Evolutionary conservation across 345 rosid genomes (phyloP), one percentile per base, ranked within the genome.

Genomic region (Alliaria petiolata): DNA sequence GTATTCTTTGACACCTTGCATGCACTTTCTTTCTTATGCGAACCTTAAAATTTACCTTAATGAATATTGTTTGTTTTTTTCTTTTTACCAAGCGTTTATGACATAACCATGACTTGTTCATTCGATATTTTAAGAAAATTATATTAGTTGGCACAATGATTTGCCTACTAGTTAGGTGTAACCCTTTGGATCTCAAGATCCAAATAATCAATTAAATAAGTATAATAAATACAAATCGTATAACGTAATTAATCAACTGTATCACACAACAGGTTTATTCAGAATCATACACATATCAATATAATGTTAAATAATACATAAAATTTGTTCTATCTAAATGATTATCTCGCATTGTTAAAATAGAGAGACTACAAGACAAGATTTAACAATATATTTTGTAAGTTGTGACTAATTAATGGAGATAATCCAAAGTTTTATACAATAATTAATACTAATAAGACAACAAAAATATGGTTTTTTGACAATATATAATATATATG

Each of bases 91-190:
- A 49, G 34, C 16, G 51, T 59, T 70, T 33, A 40, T 38, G 67
- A 12, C 53, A 59, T 47, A 39, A 60, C 30, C 25, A 30, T 62
- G 35, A 51, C 53, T 42, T 43, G 36, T 53, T n/a, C 28, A 54
- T 33, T 52, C 26, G 11, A 0, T 19, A 44, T 31, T 8, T 11
- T 3, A 22, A 16, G 9, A n/a, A 7, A 3, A 35, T 15, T 16
- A 28, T 3, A 38, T 47, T 26, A 65, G 65, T 49, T 40, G 78
- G 62, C 67, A 57, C 26, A 67, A 58, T 50, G 54, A 59, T 66
- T 66, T 66, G 42, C 54, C 20, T 58, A 36, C 67, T 65, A 72
- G 51, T 36, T 47, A 65, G 71, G 65, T 72, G 65, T 65, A 55
- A 38, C 65, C 55, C 58, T 36, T 64, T 6, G 65, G 64, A 74